These are phyloP conservation scores for Candida buenavistaensis DNA, from an alignment of 1,139 yeast species.

Conservation along the genomic window DNA sequence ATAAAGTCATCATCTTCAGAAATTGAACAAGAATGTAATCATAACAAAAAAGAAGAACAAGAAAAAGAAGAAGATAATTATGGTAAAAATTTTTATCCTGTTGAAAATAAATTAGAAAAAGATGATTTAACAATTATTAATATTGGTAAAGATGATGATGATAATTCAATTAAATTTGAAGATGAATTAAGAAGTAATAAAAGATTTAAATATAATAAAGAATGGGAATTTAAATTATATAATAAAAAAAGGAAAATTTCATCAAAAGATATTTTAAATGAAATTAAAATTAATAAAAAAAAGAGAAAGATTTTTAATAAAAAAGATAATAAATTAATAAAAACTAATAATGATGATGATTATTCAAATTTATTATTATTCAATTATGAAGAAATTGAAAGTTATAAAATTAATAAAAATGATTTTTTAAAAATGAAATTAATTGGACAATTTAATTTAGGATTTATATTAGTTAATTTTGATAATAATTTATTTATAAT, in stretches of 20 bases:
- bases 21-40: no score
- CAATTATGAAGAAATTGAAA: slow-evolving; percentile 38
- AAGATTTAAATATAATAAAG: slow-evolving; percentile 9
- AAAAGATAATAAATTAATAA: no score
- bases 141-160: slow-evolving; percentile 19
- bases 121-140: slow-evolving; percentile 15
- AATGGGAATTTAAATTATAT: slow-evolving; percentile 3
- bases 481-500: slow-evolving; percentile 69
- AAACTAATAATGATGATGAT: background rate
- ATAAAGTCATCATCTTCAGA: no score
- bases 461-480: slow-evolving; percentile 68
- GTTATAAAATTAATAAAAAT: slow-evolving; percentile 55
- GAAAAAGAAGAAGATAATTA: slow-evolving; percentile 12
- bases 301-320: no score
- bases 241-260: slow-evolving; percentile 1
- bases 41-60: background rate
- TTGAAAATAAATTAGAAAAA: slow-evolving; percentile 5
- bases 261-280: slow-evolving; percentile 7
- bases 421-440: slow-evolving; percentile 73
- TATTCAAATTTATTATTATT: background rate
- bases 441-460: slow-evolving; percentile 90
- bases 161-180: slow-evolving; percentile 16
- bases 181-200: slow-evolving; percentile 12
- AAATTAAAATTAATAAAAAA: slow-evolving; percentile 1
- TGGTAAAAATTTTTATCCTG: slow-evolving; percentile 17